phyloP scores from a whole-genome alignment of 768 basidiomycete genomes.

The Suillus americanus region DNA sequence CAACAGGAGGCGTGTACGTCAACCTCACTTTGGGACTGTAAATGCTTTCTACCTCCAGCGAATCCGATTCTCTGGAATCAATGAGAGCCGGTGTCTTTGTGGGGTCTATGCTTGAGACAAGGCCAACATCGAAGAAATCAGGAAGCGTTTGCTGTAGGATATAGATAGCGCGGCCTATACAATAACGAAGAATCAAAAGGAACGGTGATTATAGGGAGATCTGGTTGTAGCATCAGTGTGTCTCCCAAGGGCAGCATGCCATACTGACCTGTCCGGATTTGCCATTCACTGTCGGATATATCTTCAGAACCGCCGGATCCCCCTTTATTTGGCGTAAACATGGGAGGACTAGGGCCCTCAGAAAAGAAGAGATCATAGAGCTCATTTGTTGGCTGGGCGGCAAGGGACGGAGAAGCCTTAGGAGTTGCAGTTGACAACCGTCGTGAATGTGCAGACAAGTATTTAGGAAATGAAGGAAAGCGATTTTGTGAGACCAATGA shows the following conservation, averaged over 20 bases:
- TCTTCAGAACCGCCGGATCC: conserved; percentile 14
- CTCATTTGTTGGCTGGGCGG: not conserved
- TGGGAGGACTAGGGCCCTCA: conserved; percentile 14
- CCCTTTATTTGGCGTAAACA: conserved; percentile 23
- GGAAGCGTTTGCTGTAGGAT: conserved; percentile 70
- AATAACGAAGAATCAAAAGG: not conserved
- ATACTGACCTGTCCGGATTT: conserved; percentile 65
- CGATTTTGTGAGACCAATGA: not conserved
- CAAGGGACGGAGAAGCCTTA: conserved; percentile 21
- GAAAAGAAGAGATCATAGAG: conserved; percentile 9
- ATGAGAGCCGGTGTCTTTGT: conserved; percentile 36
- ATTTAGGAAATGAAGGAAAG: not conserved
- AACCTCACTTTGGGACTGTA: conserved; percentile 67
- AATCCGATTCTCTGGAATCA: conserved; percentile 14
- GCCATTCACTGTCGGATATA: conserved; percentile 74
- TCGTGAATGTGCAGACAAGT: conserved; percentile 4
- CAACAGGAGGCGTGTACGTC: conserved; percentile 66
- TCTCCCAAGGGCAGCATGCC: conserved; percentile 13
- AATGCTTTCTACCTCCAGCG: conserved; percentile 39
- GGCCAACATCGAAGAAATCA: conserved; percentile 66
- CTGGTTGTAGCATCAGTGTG: conserved; percentile 32
- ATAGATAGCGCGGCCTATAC: conserved; percentile 67
- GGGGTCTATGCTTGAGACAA: conserved; percentile 56
- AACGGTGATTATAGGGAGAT: conserved; percentile 2
- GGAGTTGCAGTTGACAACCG: conserved; percentile 8